Evolutionary conservation across 441 rosid genomes (phyloP), one percentile per base, ranked within the genome.

Genomic region (Brassica balearica): DNA sequence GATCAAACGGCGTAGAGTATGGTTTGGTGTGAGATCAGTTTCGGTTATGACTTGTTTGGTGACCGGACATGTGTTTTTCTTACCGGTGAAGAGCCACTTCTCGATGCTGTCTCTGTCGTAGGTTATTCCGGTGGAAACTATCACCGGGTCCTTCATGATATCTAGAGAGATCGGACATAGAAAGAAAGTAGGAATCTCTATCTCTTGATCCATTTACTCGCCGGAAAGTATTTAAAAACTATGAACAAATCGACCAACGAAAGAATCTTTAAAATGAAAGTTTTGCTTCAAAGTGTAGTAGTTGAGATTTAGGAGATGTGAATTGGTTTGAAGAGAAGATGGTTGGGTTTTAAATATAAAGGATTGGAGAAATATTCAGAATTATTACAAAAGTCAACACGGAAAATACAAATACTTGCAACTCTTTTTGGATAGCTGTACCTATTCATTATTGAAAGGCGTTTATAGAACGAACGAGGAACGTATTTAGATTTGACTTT

Each of bases 111-210:
- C 87, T 7, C 95, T 74, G 71, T 95, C 91, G 36, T 92, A 95
- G 1, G 97, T 93, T 58, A 95, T 89, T 17, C 95, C 94, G 11
- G 98, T 82, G 12, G 89, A 72, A 22, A 92, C 81, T 0, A 85
- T 90, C 64, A 95, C 92, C 0, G 96, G 98, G 55, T 95, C 98
- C 70, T 86, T 92, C 97, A 93, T 95, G 79, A 95, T 86, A 58
- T 91, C 89, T 14, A 91, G 84, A 36, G 98, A 95, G 72, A 93
- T 92, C 1, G 96, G 98, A 80, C 96, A 93, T 20, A 90, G 74
- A 68, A 92, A 93, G 71, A 71, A 93, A 0, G 88, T 56, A 25
- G 96, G 99, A 43, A 95, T 88, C 51, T 93, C 92, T 38, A 95
- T 82, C 55, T 87, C 97, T 66, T 89, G 75, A 73, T 92, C 91